phyloP scores from a whole-genome alignment of 768 basidiomycete genomes.

The Amanita exitialis region DNA sequence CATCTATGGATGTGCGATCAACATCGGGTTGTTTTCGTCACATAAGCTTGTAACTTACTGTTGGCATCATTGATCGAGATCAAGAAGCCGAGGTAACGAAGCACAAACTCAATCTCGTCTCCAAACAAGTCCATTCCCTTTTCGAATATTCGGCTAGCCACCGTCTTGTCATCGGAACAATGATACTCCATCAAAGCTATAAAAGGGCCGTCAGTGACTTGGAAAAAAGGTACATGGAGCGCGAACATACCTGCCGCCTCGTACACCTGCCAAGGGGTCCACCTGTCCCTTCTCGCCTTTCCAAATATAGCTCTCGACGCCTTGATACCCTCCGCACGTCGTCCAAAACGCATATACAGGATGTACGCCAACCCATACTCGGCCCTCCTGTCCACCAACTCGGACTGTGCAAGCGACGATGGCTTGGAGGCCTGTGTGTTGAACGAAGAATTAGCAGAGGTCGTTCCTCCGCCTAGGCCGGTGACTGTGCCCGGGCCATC shows the following conservation, averaged over 20 bases:
- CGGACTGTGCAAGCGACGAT: slow-evolving; percentile 33
- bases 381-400: slow-evolving; percentile 44
- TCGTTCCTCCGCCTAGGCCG: slow-evolving; percentile 19
- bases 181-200: slow-evolving; percentile 90
- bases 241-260: slow-evolving; percentile 72
- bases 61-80: slow-evolving; percentile 92
- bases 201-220: not conserved
- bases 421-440: slow-evolving; percentile 38
- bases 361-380: slow-evolving; percentile 77
- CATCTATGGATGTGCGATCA: slow-evolving; percentile 46
- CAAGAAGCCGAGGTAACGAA: slow-evolving; percentile 86
- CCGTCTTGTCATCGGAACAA: slow-evolving; percentile 62
- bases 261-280: slow-evolving; percentile 85
- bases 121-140: slow-evolving; percentile 80
- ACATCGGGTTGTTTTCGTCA: not conserved
- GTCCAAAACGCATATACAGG: slow-evolving; percentile 89
- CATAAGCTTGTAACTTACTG: slow-evolving; percentile 42
- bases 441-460: slow-evolving; percentile 27
- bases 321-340: slow-evolving; percentile 82
- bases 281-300: slow-evolving; percentile 68
- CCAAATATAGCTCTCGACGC: slow-evolving; percentile 69
- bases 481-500: not conserved
- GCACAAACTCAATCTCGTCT: slow-evolving; percentile 76
- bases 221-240: not conserved
- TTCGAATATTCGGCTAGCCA: slow-evolving; percentile 90